A percentile compares a stretch with the other conserved stretches of the same genome.
Evolutionary conservation across 345 rosid species (phyloP).

Genomic region (Lepidium sativum): DNA sequence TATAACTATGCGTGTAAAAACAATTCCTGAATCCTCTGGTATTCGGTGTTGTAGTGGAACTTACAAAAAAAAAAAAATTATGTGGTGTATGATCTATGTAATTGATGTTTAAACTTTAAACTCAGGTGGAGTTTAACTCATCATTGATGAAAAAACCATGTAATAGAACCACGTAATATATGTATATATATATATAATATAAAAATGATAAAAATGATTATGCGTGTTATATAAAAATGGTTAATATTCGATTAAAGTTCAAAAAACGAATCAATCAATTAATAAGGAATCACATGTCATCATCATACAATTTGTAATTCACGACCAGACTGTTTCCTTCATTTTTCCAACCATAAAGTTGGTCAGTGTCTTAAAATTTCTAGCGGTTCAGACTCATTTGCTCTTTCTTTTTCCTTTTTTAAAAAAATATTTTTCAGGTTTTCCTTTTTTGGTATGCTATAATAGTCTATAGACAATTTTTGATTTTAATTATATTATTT

Average conservation of each 20-base stretch:
- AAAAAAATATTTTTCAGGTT: no score
- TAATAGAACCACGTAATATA: no score
- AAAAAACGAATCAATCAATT: background rate
- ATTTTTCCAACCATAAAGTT: conserved; percentile 19
- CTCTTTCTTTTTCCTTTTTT: conserved; percentile 7
- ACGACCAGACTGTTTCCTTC: conserved; percentile 2
- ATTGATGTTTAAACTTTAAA: background rate
- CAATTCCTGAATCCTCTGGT: background rate
- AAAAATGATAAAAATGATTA: no score
- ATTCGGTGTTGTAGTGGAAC: no score
- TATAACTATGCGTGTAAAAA: no score
- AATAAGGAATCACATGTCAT: conserved; percentile 20
- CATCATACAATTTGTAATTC: background rate
- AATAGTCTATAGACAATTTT: background rate
- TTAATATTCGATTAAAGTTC: no score
- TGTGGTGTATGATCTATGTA: background rate
- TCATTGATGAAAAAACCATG: background rate
- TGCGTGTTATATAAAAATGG: no score
- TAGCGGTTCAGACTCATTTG: conserved; percentile 22
- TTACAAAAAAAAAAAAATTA: no score
- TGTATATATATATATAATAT: no score
- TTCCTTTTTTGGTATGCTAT: no score
- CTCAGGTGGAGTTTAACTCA: background rate
- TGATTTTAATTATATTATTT: background rate
- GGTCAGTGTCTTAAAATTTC: background rate